Percentiles rank a stretch among this genome's conserved stretches.
Conservation (phyloP, 169 alveolate species). For the Theileria annulata region DNA sequence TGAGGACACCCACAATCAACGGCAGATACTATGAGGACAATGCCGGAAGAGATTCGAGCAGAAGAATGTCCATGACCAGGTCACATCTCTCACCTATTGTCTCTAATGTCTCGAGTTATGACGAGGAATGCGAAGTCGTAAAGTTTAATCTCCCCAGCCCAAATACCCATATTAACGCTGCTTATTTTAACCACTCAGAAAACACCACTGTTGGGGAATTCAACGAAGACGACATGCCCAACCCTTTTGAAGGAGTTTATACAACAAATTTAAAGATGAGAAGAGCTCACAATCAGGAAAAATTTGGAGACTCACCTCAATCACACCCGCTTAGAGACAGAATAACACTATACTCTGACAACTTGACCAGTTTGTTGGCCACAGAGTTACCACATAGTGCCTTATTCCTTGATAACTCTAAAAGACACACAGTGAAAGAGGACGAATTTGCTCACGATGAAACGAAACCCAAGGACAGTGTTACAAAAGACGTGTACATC, state of each 20-base stretch:
- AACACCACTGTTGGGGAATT: neutral
- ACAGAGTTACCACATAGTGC: conserved; percentile 59
- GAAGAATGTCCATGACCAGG: neutral
- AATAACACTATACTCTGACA: conserved; percentile 42
- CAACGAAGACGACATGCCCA: neutral
- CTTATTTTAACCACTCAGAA: neutral
- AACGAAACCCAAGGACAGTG: conserved; percentile 16
- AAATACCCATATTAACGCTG: neutral
- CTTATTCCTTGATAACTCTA: conserved; percentile 31
- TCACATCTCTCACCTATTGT: conserved; percentile 1
- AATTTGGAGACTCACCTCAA: neutral
- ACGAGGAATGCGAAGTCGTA: conserved; percentile 1
- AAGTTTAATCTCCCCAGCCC: neutral
- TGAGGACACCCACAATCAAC: conserved; percentile 4
- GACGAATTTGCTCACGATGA: neutral
- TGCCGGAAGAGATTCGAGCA: neutral
- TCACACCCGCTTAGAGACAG: conserved; percentile 47
- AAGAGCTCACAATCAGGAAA: neutral
- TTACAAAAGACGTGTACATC: neutral
- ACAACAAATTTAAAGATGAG: neutral
- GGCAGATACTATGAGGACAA: neutral
- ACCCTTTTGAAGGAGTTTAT: neutral
- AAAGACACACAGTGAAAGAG: neutral
- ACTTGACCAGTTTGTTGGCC: conserved; percentile 39
- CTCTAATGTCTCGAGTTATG: conserved; percentile 1